phyloP scores from a whole-genome alignment of 345 rosid species.

The Garcia nutans region DNA sequence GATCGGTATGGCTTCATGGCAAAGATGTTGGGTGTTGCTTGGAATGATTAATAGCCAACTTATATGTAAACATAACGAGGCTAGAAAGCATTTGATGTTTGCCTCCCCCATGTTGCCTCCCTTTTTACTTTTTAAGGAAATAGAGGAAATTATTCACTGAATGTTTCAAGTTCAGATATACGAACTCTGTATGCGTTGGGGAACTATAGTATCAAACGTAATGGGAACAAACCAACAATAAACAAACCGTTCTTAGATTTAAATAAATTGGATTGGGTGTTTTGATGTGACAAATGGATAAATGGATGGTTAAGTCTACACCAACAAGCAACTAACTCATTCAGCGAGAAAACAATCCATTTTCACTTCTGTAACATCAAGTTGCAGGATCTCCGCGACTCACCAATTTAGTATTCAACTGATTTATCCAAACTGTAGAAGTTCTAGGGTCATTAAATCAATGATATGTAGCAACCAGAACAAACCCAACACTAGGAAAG shows the following conservation, averaged over 20 bases:
- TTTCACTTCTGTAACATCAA: slow-evolving; percentile 88
- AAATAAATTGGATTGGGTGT: too few species aligned
- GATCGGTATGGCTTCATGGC: slow-evolving; percentile 87
- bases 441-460: slow-evolving; percentile 15
- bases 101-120: neutral
- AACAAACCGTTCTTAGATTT: too few species aligned
- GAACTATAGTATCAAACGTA: too few species aligned
- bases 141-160: too few species aligned
- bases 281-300: neutral
- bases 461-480: neutral
- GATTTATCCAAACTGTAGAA: slow-evolving; percentile 9
- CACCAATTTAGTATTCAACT: too few species aligned
- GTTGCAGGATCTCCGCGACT: slow-evolving; percentile 90
- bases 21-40: slow-evolving; percentile 61
- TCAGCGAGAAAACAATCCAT: slow-evolving; percentile 59
- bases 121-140: too few species aligned
- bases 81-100: neutral
- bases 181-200: too few species aligned
- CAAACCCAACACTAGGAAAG: neutral
- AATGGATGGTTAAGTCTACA: neutral
- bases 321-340: neutral
- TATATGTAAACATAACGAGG: neutral
- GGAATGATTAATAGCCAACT: slow-evolving; percentile 49
- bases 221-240: too few species aligned
- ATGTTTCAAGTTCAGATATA: too few species aligned